phyloP scores from a whole-genome alignment of 2,329 filamentous ascomycete genomes.

The Fusarium duplospermum region DNA sequence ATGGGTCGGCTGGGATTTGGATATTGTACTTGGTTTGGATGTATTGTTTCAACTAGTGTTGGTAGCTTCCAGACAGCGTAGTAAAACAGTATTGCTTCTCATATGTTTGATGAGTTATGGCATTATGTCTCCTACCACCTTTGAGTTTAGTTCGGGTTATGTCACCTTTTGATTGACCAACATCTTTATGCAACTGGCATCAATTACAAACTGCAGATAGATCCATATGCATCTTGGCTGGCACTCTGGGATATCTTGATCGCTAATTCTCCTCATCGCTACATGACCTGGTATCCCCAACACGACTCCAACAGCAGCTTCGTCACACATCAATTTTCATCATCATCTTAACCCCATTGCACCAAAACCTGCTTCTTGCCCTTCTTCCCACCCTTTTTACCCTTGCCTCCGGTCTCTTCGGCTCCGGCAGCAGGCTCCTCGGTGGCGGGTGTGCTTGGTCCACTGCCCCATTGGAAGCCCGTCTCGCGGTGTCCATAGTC shows the following conservation, averaged over 20 bases:
- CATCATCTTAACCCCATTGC: constrained; percentile 64
- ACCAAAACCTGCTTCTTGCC: constrained; percentile 71
- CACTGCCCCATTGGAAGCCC: constrained; percentile 65
- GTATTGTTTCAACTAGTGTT: background rate
- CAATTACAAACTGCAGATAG: background rate
- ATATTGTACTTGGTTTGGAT: background rate
- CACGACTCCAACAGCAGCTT: background rate
- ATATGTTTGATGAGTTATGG: background rate
- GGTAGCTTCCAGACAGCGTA: background rate
- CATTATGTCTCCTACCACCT: background rate
- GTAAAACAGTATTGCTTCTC: background rate
- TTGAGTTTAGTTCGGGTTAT: background rate
- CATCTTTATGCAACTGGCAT: background rate
- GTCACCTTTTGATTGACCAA: too few species aligned
- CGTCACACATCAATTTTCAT: background rate
- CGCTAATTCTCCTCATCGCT: background rate
- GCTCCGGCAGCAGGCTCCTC: constrained; percentile 42
- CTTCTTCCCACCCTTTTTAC: constrained; percentile 69
- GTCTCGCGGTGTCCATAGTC: constrained; percentile 63
- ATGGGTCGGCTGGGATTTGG: background rate
- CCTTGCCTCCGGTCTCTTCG: constrained; percentile 52
- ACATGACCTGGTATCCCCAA: background rate
- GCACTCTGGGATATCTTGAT: background rate
- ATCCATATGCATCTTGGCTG: background rate
- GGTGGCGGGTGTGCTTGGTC: constrained; percentile 40